Conservation (phyloP, 1,139 yeast genomes). For the Nakaseomyces nivariensis region DNA sequence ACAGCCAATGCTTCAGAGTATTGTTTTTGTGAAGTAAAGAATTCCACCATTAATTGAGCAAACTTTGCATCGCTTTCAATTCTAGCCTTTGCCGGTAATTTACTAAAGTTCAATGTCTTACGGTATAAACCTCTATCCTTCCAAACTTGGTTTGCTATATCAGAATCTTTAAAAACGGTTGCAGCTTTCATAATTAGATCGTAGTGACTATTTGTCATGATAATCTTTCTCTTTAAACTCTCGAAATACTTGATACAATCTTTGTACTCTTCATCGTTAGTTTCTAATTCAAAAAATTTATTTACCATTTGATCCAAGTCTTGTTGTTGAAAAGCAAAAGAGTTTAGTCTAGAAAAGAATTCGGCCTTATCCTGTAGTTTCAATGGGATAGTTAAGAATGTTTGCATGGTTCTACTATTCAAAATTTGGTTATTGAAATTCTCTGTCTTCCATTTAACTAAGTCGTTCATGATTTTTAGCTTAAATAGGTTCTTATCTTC, state of each 20-base stretch:
- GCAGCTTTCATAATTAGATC: conserved; percentile 60
- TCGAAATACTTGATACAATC: conserved; percentile 8
- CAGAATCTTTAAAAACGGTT: conserved; percentile 40
- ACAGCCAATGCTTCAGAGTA: conserved; percentile 64
- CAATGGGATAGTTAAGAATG: conserved; percentile 24
- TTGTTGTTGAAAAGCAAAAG: conserved; percentile 22
- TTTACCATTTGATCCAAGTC: conserved; percentile 14
- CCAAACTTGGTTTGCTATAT: conserved; percentile 62
- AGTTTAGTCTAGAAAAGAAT: conserved; percentile 19
- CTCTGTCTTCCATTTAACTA: conserved; percentile 14
- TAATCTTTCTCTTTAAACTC: conserved; percentile 18
- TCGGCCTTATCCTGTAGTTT: conserved; percentile 19
- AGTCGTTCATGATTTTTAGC: conserved; percentile 10
- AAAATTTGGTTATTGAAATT: conserved; percentile 15
- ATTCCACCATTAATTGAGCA: conserved; percentile 25
- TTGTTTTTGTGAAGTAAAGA: conserved; percentile 17
- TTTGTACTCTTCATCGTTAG: background rate
- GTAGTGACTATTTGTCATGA: conserved; percentile 45
- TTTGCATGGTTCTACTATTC: conserved; percentile 14
- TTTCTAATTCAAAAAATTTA: conserved; percentile 4
- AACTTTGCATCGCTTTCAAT: conserved; percentile 38
- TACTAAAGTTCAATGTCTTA: conserved; percentile 40
- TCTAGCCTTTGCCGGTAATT: conserved; percentile 33
- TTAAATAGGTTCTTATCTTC: conserved; percentile 15
- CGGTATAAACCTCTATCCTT: conserved; percentile 67